Conservation (phyloP, 179 eudicot species). For the Actinidia arguta region DNA sequence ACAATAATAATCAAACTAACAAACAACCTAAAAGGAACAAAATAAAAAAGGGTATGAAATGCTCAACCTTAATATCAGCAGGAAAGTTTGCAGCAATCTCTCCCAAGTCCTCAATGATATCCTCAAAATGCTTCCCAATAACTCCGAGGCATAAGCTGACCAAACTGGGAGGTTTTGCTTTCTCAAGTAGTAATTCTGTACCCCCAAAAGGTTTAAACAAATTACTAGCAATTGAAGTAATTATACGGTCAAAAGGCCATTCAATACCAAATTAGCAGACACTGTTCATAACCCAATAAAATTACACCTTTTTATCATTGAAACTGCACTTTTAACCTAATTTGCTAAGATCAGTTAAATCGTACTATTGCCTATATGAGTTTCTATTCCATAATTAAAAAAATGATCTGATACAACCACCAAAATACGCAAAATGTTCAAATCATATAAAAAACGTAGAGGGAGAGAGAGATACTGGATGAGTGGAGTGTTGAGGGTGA, state of each 20-base stretch:
- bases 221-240: neutral
- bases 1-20: neutral
- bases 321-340: no score
- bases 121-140: slow-evolving; percentile 83
- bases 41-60: neutral
- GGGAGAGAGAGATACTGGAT: slow-evolving; percentile 26
- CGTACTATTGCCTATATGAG: neutral
- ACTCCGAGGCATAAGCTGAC: slow-evolving; percentile 72
- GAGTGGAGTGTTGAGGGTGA: slow-evolving; percentile 24
- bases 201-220: slow-evolving; percentile 10
- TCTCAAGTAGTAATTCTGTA: slow-evolving; percentile 40
- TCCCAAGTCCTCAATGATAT: slow-evolving; percentile 66
- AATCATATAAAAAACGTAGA: neutral
- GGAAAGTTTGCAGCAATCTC: slow-evolving; percentile 66
- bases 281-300: slow-evolving; percentile 1
- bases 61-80: slow-evolving; percentile 69
- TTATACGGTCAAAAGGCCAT: neutral
- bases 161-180: slow-evolving; percentile 61
- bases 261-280: neutral
- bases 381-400: neutral
- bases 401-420: neutral
- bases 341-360: neutral
- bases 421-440: neutral
- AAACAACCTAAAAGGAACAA: neutral
- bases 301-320: neutral